Percentiles rank a stretch among this genome's conserved stretches.
These are phyloP conservation scores for Colletotrichum sublineola DNA, from an alignment of 2,329 filamentous ascomycete genomes.

Conservation along the genomic window DNA sequence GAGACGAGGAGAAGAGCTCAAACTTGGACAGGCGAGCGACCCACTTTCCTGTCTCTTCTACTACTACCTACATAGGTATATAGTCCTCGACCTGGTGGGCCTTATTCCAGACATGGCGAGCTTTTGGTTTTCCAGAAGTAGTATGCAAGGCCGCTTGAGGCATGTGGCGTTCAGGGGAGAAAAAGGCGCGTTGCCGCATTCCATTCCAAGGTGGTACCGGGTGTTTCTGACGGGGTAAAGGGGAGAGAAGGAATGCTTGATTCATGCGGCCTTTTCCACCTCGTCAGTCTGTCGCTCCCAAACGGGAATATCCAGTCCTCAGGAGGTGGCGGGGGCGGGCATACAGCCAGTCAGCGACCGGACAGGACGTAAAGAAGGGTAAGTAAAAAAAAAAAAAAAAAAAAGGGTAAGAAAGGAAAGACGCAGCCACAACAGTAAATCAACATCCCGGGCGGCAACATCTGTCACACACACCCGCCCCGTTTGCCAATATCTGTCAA, in stretches of 20 bases:
- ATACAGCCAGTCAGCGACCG: background rate
- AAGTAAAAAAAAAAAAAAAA: background rate
- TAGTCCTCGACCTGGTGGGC: slow-evolving; percentile 23
- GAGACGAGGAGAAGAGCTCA: background rate
- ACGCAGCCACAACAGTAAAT: background rate
- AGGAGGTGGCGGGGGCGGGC: slow-evolving; percentile 22
- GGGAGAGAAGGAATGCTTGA: background rate
- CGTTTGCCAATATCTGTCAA: background rate
- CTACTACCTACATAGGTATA: too few species aligned
- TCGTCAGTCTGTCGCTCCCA: background rate
- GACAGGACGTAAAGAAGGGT: background rate
- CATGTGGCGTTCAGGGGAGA: slow-evolving; percentile 27
- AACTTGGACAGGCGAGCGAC: background rate
- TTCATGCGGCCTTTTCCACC: slow-evolving; percentile 25
- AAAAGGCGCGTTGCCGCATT: slow-evolving; percentile 30
- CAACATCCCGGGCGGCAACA: background rate
- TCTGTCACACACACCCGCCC: background rate
- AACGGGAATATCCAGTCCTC: background rate
- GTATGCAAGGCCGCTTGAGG: slow-evolving; percentile 31
- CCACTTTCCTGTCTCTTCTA: slow-evolving; percentile 13
- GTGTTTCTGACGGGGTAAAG: background rate
- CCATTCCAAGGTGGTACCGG: slow-evolving; percentile 11
- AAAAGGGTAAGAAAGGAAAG: background rate
- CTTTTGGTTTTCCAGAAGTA: slow-evolving; percentile 32
- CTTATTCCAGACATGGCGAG: slow-evolving; percentile 33